Percentiles rank a stretch among this genome's conserved stretches.
Conservation (phyloP, 164 flowering plant species). For the Cinnamomum micranthum region DNA sequence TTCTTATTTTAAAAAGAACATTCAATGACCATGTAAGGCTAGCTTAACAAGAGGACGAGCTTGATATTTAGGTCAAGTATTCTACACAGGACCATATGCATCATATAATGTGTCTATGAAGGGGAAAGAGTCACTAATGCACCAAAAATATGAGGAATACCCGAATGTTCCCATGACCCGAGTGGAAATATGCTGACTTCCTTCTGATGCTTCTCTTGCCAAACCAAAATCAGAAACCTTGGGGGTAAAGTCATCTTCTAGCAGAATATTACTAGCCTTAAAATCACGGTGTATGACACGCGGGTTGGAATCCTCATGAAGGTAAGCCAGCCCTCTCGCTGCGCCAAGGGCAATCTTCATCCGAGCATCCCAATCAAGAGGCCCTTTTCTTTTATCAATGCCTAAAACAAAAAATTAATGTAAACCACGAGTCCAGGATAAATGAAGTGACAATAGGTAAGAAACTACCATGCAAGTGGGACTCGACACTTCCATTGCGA, state of each 20-base stretch:
- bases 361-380: slow-evolving; percentile 93
- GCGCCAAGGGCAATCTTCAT: slow-evolving; percentile 95
- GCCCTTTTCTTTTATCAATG: slow-evolving; percentile 47
- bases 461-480: slow-evolving; percentile 87
- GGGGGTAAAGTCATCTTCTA: slow-evolving; percentile 88
- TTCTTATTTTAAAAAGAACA: too few species aligned
- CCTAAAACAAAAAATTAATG: slow-evolving; percentile 41
- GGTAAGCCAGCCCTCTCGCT: slow-evolving; percentile 95
- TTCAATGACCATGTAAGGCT: neutral
- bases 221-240: slow-evolving; percentile 96
- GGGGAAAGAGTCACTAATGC: neutral
- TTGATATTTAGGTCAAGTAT: neutral
- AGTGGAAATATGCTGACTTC: slow-evolving; percentile 66
- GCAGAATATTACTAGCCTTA: slow-evolving; percentile 83
- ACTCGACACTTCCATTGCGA: slow-evolving; percentile 94
- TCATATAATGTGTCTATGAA: neutral
- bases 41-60: neutral
- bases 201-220: slow-evolving; percentile 88
- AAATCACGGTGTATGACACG: slow-evolving; percentile 95
- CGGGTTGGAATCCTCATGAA: slow-evolving; percentile 97
- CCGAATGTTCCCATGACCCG: slow-evolving; percentile 86
- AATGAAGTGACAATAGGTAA: neutral
- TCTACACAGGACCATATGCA: neutral
- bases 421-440: slow-evolving; percentile 5
- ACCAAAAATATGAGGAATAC: slow-evolving; percentile 21